These are phyloP conservation scores for Phytophthora pseudosyringae DNA, from an alignment of 352 stramenopile species.

Conservation along the genomic window DNA sequence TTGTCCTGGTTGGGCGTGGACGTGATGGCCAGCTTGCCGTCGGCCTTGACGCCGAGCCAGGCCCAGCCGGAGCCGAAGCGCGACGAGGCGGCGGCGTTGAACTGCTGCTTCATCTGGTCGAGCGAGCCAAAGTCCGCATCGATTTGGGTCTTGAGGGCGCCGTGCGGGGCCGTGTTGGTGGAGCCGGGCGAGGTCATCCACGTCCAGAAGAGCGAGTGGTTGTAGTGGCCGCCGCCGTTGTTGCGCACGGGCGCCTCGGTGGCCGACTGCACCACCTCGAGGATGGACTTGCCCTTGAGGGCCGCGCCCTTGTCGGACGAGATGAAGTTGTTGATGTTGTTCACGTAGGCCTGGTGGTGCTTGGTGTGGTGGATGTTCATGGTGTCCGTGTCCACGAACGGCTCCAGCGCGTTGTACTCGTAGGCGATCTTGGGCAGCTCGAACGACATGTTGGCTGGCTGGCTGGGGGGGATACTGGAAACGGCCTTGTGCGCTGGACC, in stretches of 20 bases:
- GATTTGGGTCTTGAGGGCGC: conserved; percentile 85
- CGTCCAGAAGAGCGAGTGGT: conserved; percentile 94
- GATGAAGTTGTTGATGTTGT: conserved; percentile 93
- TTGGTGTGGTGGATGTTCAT: conserved; percentile 95
- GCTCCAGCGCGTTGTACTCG: conserved; percentile 89
- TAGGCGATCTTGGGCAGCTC: conserved; percentile 84
- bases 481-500: conserved; percentile 25
- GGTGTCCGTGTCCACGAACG: conserved; percentile 88
- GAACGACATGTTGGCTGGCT: conserved; percentile 63
- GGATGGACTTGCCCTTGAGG: conserved; percentile 83
- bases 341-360: conserved; percentile 91
- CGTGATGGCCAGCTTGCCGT: conserved; percentile 95
- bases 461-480: neutral
- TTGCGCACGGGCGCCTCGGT: conserved; percentile 82
- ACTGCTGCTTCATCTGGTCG: conserved; percentile 90
- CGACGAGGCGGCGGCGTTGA: conserved; percentile 86
- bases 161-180: conserved; percentile 82
- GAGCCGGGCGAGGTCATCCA: conserved; percentile 87
- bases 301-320: conserved; percentile 69
- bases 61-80: conserved; percentile 92
- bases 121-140: conserved; percentile 92
- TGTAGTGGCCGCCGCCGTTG: conserved; percentile 89
- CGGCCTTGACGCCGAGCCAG: conserved; percentile 87
- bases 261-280: conserved; percentile 77
- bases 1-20: conserved; percentile 97